Conservation (phyloP, 306 rosid genomes). For the Lagenaria siceraria region DNA sequence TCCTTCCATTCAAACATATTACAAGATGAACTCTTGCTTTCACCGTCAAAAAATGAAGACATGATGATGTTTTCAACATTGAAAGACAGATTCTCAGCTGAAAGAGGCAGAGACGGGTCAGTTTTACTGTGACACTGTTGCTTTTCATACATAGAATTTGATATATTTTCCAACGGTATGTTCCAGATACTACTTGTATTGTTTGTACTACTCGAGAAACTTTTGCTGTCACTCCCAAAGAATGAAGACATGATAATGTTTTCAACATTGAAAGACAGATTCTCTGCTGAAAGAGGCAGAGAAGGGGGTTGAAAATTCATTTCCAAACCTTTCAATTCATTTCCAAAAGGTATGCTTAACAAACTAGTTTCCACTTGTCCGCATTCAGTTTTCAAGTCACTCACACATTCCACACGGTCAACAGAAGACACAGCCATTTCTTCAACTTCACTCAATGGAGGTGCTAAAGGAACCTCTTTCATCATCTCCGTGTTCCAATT, state of each 20-base stretch:
- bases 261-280: conserved; percentile 5
- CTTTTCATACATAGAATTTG: conserved; percentile 9
- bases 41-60: conserved; percentile 14
- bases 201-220: not conserved
- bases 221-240: conserved; percentile 14
- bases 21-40: conserved; percentile 2
- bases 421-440: conserved; percentile 9
- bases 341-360: not conserved
- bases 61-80: conserved; percentile 10
- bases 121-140: conserved; percentile 5
- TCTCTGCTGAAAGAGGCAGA: not conserved
- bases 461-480: conserved; percentile 24
- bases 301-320: not conserved
- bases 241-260: conserved; percentile 11
- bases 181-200: not conserved
- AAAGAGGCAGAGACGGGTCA: not conserved
- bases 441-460: conserved; percentile 15
- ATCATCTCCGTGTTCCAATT: conserved; percentile 15
- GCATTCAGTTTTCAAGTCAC: not conserved
- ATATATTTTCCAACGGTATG: not conserved
- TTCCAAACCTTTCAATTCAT: not conserved
- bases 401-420: conserved; percentile 8
- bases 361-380: conserved; percentile 8
- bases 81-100: not conserved
- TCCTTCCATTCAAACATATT: conserved; percentile 12